Evolutionary conservation across 208 protist species (phyloP), one percentile per base, ranked within the genome.

Genomic region (Herpetomonas samuelpessoai): DNA sequence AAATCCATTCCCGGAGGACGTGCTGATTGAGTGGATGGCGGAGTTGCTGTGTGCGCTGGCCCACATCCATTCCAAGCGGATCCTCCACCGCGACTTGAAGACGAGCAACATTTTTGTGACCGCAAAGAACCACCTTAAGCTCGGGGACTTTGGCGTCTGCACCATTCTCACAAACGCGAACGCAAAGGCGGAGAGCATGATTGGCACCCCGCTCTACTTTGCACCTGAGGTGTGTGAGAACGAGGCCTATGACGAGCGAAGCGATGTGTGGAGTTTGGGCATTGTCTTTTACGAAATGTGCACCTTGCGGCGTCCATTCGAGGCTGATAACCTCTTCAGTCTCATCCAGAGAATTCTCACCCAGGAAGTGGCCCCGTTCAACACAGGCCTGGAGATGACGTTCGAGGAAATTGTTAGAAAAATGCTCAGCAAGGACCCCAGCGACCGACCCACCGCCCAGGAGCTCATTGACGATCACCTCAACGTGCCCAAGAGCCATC

Each of bases 281-380:
- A 92, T 98, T 10, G 97, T 97, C 2, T 90, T 95, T 27, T 97
- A 98, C 51, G 96, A 98, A 64, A 97, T 98, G 92, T 95, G 88
- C 68, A 89, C 88, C 2, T 73, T 95, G 41, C 76, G 83, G 14
- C 81, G 72, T 12, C 88, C 88, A 18, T 95, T 95, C 58, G 80
- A 90, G 10, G 84, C 62, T 0, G 53, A 80, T 47, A 88, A 90
- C 67, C 60, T 91, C 0, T 80, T 88, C 35, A 75, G 58, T 21
- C 68, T 95, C 14, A 81, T 95, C 14, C 77, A 83, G 56, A 72
- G 83, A 25, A 92, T 95, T 49, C 63, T 88, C 2, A 76, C 71
- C 29, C 66, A 78, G 12, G 76, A 87, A 22, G 82, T 90, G 29
- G 64, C 61, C 19, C 85, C 88, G 1, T 92, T 95, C 69, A 75